These are phyloP conservation scores for Mycena olivaceomarginata DNA, from an alignment of 768 basidiomycete genomes.

Conservation along the genomic window DNA sequence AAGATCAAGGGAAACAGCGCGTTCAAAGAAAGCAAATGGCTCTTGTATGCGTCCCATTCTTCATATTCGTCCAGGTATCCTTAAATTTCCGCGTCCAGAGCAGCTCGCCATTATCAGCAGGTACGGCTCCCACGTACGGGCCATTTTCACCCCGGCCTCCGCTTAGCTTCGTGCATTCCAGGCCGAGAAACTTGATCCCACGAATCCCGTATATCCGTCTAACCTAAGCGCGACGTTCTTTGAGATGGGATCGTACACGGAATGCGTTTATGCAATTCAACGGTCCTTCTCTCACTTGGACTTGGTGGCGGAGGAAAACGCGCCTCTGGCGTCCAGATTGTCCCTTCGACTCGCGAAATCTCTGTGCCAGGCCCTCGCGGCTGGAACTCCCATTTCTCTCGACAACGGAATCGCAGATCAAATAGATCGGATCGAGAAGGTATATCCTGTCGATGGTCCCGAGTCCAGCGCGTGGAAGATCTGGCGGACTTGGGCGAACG, in stretches of 20 bases:
- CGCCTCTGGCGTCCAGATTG: neutral
- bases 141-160: no score
- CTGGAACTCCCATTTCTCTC: neutral
- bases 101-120: neutral
- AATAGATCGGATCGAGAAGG: neutral
- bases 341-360: conserved; percentile 1
- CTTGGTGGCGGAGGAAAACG: neutral
- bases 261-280: neutral
- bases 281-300: conserved; percentile 5
- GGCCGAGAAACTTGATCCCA: conserved; percentile 4
- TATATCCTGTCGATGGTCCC: neutral
- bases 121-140: neutral
- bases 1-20: conserved; percentile 10
- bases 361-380: neutral
- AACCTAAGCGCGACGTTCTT: conserved; percentile 11
- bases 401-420: neutral
- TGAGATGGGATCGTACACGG: conserved; percentile 7
- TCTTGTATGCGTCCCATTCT: neutral
- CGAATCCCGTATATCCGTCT: neutral
- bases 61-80: no score
- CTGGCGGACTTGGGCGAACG: neutral
- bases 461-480: neutral
- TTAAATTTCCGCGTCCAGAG: neutral
- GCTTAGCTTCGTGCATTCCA: neutral
- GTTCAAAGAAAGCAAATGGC: conserved; percentile 7